Percentiles rank a stretch among this genome's conserved stretches.
Evolutionary conservation across 331 rosid genomes (phyloP).

Genomic region (Acacia concinna): DNA sequence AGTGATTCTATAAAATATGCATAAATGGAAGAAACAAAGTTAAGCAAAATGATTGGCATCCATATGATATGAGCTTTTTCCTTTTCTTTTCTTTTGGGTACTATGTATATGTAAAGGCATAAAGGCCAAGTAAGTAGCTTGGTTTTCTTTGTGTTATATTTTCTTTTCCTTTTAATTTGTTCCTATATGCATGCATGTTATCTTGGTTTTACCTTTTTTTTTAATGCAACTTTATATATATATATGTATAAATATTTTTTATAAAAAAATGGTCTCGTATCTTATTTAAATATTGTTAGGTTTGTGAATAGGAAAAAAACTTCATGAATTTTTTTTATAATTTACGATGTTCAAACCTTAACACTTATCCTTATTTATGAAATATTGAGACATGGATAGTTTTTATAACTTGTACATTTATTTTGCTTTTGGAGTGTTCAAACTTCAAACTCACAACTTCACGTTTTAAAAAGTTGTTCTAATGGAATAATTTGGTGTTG

Average conservation of each 20-base stretch:
- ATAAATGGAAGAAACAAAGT: not conserved
- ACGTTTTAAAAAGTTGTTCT: no score
- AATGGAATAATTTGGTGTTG: no score
- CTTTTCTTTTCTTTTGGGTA: not conserved
- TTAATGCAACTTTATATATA: not conserved
- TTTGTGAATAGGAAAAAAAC: not conserved
- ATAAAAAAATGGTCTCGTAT: not conserved
- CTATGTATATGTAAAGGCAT: not conserved
- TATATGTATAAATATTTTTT: not conserved
- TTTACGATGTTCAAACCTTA: no score
- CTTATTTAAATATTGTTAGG: not conserved
- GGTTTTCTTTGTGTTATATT: not conserved
- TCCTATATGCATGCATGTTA: not conserved
- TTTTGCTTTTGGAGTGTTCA: no score
- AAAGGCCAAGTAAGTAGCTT: not conserved
- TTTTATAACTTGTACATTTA: no score
- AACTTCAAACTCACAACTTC: no score
- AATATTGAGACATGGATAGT: not conserved
- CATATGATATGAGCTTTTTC: not conserved
- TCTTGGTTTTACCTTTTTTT: not conserved
- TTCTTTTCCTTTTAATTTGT: not conserved
- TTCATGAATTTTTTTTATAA: not conserved
- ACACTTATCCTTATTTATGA: no score
- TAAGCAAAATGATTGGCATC: not conserved
- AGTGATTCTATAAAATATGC: not conserved